Evolutionary conservation across 2,329 filamentous ascomycete genomes (phyloP), one percentile per base, ranked within the genome.

Genomic region (Talaromyces sp.): DNA sequence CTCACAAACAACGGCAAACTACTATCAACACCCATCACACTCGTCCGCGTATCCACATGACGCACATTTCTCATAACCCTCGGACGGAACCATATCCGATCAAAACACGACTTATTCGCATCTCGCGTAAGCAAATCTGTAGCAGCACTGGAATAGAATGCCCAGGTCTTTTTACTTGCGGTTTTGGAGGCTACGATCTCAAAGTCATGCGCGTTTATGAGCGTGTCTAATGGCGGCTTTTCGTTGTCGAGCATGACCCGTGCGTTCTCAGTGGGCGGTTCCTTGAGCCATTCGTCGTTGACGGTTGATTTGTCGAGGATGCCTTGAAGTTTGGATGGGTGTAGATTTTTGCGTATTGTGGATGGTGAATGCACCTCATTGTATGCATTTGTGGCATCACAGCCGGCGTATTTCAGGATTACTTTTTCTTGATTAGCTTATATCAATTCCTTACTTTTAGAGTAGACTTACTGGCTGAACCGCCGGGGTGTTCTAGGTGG

Each of bases 121-220:
- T 80, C 75, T 2, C 82, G 81, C 57, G 87, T 85, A 43, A 88
- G 86, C 3, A 84, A 70, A 83, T 82, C 88, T 6, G 87, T 89
- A 11, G 88, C 85, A 1, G 87, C 88, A 9, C 86, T 89, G 22
- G 86, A 89, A 72, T 88, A 85, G 71, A 90, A 90, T 0, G 88
- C 88, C 86, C 86, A 90, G n/a, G 87, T 85, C 71, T 90, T 90
- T 24, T 83, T 81, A 9, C 82, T 81, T 57, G 88, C 80, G 6
- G 82, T 84, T 31, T 79, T 78, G 16, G 82, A 81, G 3, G 88
- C 87, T 0, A 84, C 85, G 11, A 77, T 66, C 60, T 86, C 83
- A 71, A 90, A 90, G 75, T 90, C 88, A 67, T 87, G 80, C 7
- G 84, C 78, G 69, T 81, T 87, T 71, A 89, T 85, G 27, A 88